phyloP scores from a whole-genome alignment of 352 stramenopile species.

The Phytophthora fragariaefolia region DNA sequence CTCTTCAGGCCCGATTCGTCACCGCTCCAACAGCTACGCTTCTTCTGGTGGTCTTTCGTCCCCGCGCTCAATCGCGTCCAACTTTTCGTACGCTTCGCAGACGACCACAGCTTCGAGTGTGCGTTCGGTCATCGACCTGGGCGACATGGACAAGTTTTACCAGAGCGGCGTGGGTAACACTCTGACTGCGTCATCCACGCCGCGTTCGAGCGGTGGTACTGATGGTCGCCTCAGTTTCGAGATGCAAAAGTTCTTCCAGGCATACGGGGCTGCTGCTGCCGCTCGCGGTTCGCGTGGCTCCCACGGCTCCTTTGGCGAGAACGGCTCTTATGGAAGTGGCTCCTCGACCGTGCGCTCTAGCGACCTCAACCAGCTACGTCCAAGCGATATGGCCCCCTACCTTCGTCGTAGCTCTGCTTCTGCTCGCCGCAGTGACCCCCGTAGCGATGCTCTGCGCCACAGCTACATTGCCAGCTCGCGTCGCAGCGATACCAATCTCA shows the following conservation, averaged over 20 bases:
- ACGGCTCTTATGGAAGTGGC: conserved; percentile 52
- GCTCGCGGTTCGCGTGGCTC: conserved; percentile 33
- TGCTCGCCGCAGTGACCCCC: conserved; percentile 33
- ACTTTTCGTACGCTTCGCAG: conserved; percentile 78
- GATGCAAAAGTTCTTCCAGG: conserved; percentile 77
- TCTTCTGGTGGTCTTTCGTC: conserved; percentile 63
- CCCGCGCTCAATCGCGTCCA: conserved; percentile 72
- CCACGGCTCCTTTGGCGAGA: conserved; percentile 44
- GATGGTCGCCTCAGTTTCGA: conserved; percentile 61
- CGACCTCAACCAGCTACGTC: conserved; percentile 50
- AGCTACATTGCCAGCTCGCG: conserved; percentile 41
- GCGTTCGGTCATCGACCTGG: conserved; percentile 73
- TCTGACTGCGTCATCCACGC: conserved; percentile 35
- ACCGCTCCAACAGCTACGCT: conserved; percentile 70
- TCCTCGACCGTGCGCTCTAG: conserved; percentile 60
- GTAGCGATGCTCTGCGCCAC: conserved; percentile 23
- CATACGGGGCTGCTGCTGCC: conserved; percentile 50
- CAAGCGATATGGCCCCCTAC: conserved; percentile 40
- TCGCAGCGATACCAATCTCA: conserved; percentile 44
- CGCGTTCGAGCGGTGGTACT: conserved; percentile 44
- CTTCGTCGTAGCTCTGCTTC: conserved; percentile 46
- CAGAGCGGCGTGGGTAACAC: conserved; percentile 42
- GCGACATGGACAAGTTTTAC: conserved; percentile 86
- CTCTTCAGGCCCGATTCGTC: conserved; percentile 37
- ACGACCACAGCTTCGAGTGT: conserved; percentile 73